phyloP scores from a whole-genome alignment of 495 filamentous ascomycete species.

The Podospora conica region DNA sequence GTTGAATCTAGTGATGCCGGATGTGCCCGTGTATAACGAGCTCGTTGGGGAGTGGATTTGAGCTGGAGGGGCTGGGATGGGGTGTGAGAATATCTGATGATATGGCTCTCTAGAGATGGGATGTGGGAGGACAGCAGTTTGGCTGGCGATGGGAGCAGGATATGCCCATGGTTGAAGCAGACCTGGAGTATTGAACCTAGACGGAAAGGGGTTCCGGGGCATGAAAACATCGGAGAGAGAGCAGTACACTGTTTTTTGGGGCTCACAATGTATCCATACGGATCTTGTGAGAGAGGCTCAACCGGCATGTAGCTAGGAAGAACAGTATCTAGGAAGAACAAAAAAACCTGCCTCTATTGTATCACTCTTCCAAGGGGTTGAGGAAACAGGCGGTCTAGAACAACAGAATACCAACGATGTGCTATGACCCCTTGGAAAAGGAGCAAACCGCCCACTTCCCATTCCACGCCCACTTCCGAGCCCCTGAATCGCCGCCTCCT shows the following conservation, averaged over 20 bases:
- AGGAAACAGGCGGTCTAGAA: background rate
- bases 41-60: background rate
- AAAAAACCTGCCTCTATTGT: background rate
- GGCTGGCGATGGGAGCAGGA: background rate
- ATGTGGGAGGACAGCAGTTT: background rate
- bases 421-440: constrained; percentile 52
- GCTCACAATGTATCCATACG: too few species aligned
- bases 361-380: background rate
- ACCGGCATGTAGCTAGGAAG: too few species aligned
- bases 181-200: too few species aligned
- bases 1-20: background rate
- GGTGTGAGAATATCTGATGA: background rate
- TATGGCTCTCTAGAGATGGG: too few species aligned
- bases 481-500: constrained; percentile 61
- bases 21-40: background rate
- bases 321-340: too few species aligned
- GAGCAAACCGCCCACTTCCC: constrained; percentile 96
- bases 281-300: too few species aligned
- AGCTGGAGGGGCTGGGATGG: background rate
- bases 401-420: background rate
- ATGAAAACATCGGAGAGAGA: too few species aligned
- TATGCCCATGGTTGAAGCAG: too few species aligned
- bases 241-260: too few species aligned
- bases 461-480: constrained; percentile 92
- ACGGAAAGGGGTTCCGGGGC: too few species aligned